phyloP scores from a whole-genome alignment of 257 asterid genomes.

The Ocimum tenuiflorum region DNA sequence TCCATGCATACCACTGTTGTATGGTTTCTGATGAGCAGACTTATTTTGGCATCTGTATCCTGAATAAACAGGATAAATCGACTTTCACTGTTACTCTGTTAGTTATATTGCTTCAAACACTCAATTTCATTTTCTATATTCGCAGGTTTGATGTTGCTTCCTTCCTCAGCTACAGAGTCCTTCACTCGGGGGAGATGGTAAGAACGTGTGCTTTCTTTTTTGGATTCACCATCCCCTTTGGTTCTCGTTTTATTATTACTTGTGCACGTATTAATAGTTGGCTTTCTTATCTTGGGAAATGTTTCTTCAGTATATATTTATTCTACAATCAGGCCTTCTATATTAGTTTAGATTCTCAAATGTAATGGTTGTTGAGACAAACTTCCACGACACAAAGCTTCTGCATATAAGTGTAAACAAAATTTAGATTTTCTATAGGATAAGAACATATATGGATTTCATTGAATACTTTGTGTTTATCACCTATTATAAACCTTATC shows the following conservation, averaged over 20 bases:
- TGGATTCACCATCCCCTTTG: not conserved
- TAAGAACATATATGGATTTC: not conserved
- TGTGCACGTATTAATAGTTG: too few species aligned
- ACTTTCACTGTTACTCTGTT: not conserved
- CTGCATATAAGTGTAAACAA: not conserved
- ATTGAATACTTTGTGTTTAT: not conserved
- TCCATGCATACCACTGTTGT: not conserved
- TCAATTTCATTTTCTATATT: slow-evolving; percentile 18
- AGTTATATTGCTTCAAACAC: slow-evolving; percentile 2
- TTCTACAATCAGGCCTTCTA: too few species aligned
- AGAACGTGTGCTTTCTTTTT: slow-evolving; percentile 15
- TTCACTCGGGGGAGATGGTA: slow-evolving; percentile 65
- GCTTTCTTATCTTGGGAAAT: too few species aligned
- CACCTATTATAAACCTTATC: not conserved
- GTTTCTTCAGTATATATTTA: too few species aligned
- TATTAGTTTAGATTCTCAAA: not conserved
- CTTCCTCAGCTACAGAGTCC: slow-evolving; percentile 60
- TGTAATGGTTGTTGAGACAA: not conserved
- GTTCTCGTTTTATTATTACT: not conserved
- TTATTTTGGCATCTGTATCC: not conserved
- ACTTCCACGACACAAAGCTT: too few species aligned
- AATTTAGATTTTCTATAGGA: not conserved
- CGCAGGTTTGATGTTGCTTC: slow-evolving; percentile 80
- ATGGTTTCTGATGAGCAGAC: not conserved
- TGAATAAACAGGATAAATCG: not conserved